Conservation (phyloP, 2,329 filamentous ascomycete species). For the Monosporascus sp. region DNA sequence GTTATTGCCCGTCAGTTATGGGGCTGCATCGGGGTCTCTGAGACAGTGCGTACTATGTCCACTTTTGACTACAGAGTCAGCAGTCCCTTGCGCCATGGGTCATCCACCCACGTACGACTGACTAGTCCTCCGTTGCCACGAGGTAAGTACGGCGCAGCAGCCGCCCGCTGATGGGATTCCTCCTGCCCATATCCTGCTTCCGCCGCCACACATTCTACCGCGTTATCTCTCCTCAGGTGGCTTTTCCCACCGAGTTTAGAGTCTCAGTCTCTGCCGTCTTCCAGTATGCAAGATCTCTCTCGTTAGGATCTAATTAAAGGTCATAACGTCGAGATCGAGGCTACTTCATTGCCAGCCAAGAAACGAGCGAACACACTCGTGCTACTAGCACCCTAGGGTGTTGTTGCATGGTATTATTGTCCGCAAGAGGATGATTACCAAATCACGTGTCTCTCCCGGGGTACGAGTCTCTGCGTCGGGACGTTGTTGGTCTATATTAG, state of each 20-base stretch:
- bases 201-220: not conserved
- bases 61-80: constrained; percentile 11
- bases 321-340: constrained; percentile 8
- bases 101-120: constrained; percentile 13
- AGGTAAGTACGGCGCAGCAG: constrained; percentile 10
- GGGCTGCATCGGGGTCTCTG: constrained; percentile 15
- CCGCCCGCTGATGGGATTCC: constrained; percentile 4
- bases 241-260: not conserved
- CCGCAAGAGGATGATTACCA: constrained; percentile 8
- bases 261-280: not conserved
- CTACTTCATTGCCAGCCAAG: constrained; percentile 12
- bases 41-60: constrained; percentile 19
- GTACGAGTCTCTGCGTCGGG: constrained; percentile 17
- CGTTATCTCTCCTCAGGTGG: not conserved
- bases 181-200: not conserved
- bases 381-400: constrained; percentile 20
- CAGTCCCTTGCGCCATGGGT: constrained; percentile 22
- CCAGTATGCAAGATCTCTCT: constrained; percentile 4
- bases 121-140: constrained; percentile 12
- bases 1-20: constrained; percentile 12
- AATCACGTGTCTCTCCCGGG: constrained; percentile 18
- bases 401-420: constrained; percentile 11
- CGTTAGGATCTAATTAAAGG: constrained; percentile 8
- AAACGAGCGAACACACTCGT: constrained; percentile 10
- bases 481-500: constrained; percentile 24